Evolutionary conservation across 352 stramenopile genomes (phyloP).

Genomic region (Pythium guiyangense): DNA sequence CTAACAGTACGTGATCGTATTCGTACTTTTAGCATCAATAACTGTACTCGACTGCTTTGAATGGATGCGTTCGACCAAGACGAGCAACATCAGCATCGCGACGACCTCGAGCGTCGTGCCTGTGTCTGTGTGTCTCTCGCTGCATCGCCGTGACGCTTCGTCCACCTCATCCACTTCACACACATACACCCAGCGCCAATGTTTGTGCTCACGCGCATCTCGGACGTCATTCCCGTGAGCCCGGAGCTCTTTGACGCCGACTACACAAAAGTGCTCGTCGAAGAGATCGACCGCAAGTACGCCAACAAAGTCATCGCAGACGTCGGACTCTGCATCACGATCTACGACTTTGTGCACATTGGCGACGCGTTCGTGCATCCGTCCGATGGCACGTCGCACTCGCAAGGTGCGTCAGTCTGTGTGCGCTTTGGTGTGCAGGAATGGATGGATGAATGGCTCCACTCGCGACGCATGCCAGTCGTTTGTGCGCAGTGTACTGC

Average conservation of each 20-base stretch:
- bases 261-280: constrained; percentile 80
- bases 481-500: neutral
- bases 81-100: neutral
- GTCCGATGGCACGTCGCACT: constrained; percentile 83
- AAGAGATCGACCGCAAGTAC: constrained; percentile 90
- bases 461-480: neutral
- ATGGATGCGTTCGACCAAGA: too few species aligned
- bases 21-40: neutral
- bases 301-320: constrained; percentile 88
- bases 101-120: neutral
- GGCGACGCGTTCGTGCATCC: constrained; percentile 83
- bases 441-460: neutral
- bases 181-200: constrained; percentile 20
- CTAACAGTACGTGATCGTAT: neutral
- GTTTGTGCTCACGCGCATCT: constrained; percentile 84
- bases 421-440: neutral
- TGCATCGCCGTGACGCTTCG: neutral
- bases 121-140: neutral
- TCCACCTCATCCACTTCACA: neutral
- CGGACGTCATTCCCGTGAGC: constrained; percentile 81
- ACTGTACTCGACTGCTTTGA: too few species aligned
- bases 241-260: constrained; percentile 77
- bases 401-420: constrained; percentile 36
- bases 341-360: constrained; percentile 89
- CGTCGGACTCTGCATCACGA: constrained; percentile 83